A percentile compares a stretch with the other conserved stretches of the same genome.
These are phyloP conservation scores for Skeletonema tropicum DNA, from an alignment of 108 stramenopile genomes.

Conservation along the genomic window DNA sequence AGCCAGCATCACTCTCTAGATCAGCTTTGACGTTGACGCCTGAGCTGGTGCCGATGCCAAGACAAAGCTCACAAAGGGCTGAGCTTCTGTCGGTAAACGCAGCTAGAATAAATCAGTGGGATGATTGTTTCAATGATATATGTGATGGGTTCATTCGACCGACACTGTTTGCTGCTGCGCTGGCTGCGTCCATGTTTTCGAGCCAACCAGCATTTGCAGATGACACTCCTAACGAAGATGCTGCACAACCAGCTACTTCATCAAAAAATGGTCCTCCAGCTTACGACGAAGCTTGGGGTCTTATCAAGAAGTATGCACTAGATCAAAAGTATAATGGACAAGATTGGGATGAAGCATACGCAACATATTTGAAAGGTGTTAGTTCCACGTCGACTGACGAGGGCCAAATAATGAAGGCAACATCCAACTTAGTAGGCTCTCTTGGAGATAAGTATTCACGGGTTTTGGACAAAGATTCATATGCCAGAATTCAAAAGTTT, in stretches of 20 bases:
- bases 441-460: slow-evolving; percentile 86
- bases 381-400: slow-evolving; percentile 26
- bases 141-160: slow-evolving; percentile 13
- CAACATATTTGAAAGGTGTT: slow-evolving; percentile 28
- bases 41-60: not conserved
- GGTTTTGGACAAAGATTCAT: slow-evolving; percentile 60
- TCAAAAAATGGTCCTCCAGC: slow-evolving; percentile 21
- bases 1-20: not conserved
- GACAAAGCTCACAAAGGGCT: not conserved
- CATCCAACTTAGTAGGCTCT: slow-evolving; percentile 65
- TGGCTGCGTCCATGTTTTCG: slow-evolving; percentile 14
- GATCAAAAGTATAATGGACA: slow-evolving; percentile 72
- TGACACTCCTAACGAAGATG: not conserved
- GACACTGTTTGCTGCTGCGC: slow-evolving; percentile 10
- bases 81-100: not conserved
- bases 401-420: slow-evolving; percentile 58
- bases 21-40: not conserved
- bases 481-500: slow-evolving; percentile 81
- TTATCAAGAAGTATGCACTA: slow-evolving; percentile 78
- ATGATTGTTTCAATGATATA: slow-evolving; percentile 5
- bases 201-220: slow-evolving; percentile 18
- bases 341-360: slow-evolving; percentile 52
- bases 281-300: slow-evolving; percentile 78
- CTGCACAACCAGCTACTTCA: slow-evolving; percentile 1
- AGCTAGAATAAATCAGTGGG: not conserved